Evolutionary conservation across 768 basidiomycete genomes (phyloP), one percentile per base, ranked within the genome.

Genomic region (Holtermannia corniformis): DNA sequence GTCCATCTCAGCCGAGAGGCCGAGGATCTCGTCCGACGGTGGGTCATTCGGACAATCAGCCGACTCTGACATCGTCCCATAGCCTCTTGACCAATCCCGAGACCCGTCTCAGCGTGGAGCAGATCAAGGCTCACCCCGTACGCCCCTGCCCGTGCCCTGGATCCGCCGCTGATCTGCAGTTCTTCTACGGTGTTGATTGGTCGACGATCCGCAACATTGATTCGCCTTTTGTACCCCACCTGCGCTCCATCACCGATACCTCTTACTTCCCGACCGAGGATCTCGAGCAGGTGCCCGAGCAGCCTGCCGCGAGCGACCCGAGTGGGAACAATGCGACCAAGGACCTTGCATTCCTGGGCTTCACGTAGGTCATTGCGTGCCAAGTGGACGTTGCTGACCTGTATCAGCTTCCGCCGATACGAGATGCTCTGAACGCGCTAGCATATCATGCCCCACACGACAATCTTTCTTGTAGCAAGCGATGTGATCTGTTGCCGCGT

Each of bases 191-290:
- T 25, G 95, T 97, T 28, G 90, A 93, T 67, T 99, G 93, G 95
- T 76, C 78, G 13, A 76, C 78, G 4, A 87, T 97, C 65, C 82
- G 90, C 22, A 78, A 80, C 37, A 93, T 99, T 56, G 90, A 92
- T 64, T 81, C 91, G 3, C 95, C 93, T 4, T 97, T 96, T 72
- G 84, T 99, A n/a, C 93, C 95, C 19, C 87, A 89, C 52, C 77
- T 97, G 26, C 81, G 85, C 40, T 91, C 87, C 5, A 86, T 92
- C 65, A 92, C 90, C 28, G 92, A 96, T 60, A 95, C 92, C 1
- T 91, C 89, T n/a, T 95, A 95, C 75, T 95, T 95, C 80, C 92
- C 92, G 0, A 91, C 86, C 1, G 90, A 95, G 55, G 89, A 93
- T 61, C 78, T 92, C 50, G 87, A 92, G 52, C 86, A 90, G 72